phyloP scores from a whole-genome alignment of 2,329 filamentous ascomycete genomes.

The Ophiocordyceps camponoti-leonardi region DNA sequence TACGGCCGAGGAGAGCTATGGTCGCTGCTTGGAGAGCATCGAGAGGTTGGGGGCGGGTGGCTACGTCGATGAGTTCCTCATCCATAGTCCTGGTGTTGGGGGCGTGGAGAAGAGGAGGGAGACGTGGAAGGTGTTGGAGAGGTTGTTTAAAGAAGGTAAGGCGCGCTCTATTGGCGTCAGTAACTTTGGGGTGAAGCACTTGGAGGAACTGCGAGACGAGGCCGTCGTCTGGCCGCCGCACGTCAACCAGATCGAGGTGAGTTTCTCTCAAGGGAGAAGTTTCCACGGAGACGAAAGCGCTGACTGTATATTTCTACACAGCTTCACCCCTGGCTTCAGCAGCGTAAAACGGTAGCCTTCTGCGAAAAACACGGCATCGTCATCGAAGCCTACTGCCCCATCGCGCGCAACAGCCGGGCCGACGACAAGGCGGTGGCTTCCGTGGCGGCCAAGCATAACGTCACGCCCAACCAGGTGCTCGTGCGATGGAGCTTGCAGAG shows the following conservation, averaged over 20 bases:
- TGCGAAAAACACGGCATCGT: constrained; percentile 65
- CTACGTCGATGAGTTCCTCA: constrained; percentile 55
- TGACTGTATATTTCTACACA: constrained; percentile 10
- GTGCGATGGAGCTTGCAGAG: constrained; percentile 54
- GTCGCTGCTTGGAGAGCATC: constrained; percentile 43
- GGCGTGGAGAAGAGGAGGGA: constrained; percentile 31
- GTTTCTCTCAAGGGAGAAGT: constrained; percentile 17
- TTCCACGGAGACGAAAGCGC: too few relatives aligned
- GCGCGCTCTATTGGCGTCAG: constrained; percentile 52
- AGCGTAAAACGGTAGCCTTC: constrained; percentile 15
- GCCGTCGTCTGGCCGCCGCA: constrained; percentile 48
- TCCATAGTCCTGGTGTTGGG: constrained; percentile 45
- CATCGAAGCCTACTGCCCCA: constrained; percentile 17
- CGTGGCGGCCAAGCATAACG: constrained; percentile 40
- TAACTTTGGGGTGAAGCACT: constrained; percentile 50
- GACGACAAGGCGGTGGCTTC: constrained; percentile 36
- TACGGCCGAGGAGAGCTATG: constrained; percentile 39
- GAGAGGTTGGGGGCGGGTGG: constrained; percentile 37
- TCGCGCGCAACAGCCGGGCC: constrained; percentile 13
- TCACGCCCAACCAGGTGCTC: constrained; percentile 43
- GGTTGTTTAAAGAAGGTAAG: constrained; percentile 37
- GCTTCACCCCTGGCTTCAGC: constrained; percentile 53
- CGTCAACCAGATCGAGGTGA: constrained; percentile 56
- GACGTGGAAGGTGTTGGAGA: constrained; percentile 51
- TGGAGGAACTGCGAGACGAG: constrained; percentile 49